These are phyloP conservation scores for Phoenix roebelenii DNA, from an alignment of 176 grass and related monocot species.

Conservation along the genomic window DNA sequence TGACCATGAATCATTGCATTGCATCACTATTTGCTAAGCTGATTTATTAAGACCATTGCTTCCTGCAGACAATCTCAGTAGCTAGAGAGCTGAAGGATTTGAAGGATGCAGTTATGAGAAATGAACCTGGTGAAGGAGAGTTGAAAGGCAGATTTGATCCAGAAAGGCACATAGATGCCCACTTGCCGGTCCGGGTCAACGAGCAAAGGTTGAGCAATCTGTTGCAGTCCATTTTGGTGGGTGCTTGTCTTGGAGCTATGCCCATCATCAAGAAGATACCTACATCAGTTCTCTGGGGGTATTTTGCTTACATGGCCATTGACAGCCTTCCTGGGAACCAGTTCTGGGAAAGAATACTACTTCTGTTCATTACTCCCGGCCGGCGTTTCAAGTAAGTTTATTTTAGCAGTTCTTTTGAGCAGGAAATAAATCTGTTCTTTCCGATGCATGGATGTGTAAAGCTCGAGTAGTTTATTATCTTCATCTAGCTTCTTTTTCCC, in stretches of 20 bases:
- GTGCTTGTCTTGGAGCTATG: slow-evolving; percentile 70
- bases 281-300: slow-evolving; percentile 81
- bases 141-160: slow-evolving; percentile 44
- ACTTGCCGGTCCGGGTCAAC: slow-evolving; percentile 85
- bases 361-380: slow-evolving; percentile 53
- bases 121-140: slow-evolving; percentile 22
- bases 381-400: slow-evolving; percentile 66
- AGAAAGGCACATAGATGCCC: slow-evolving; percentile 57
- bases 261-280: slow-evolving; percentile 79
- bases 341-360: slow-evolving; percentile 78
- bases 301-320: slow-evolving; percentile 96
- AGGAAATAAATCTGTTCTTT: no score
- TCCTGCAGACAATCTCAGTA: slow-evolving; percentile 38
- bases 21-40: no score
- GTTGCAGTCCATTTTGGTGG: slow-evolving; percentile 67
- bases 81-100: slow-evolving; percentile 59
- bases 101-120: slow-evolving; percentile 57
- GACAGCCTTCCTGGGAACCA: slow-evolving; percentile 94
- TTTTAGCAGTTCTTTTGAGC: slow-evolving; percentile 1
- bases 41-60: background rate
- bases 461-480: no score
- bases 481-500: no score
- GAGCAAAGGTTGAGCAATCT: slow-evolving; percentile 90
- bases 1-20: no score
- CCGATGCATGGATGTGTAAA: no score